Evolutionary conservation across 768 basidiomycete species (phyloP).

Genomic region (Kwoniella mangroviensis): DNA sequence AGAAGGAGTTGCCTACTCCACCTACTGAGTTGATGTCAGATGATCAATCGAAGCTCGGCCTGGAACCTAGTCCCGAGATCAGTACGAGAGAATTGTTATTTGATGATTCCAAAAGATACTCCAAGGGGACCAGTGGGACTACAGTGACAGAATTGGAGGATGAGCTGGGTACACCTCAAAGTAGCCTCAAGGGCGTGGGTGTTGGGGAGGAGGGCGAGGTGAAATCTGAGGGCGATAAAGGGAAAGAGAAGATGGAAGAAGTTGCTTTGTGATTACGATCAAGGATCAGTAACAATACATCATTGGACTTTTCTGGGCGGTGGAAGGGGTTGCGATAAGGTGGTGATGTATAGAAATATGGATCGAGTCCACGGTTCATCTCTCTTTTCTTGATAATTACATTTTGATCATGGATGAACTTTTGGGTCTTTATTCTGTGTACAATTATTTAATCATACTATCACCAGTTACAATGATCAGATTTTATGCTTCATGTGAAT

Average conservation of each 20-base stretch:
- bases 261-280: not conserved
- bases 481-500: not conserved
- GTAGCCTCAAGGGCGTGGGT: slow-evolving; percentile 17
- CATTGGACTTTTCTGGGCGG: too few relatives aligned
- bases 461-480: not conserved
- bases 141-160: slow-evolving; percentile 23
- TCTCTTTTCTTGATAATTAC: not conserved
- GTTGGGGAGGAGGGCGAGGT: not conserved
- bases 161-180: slow-evolving; percentile 24
- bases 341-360: too few relatives aligned
- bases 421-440: not conserved
- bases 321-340: too few relatives aligned
- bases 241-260: slow-evolving; percentile 13
- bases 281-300: too few relatives aligned
- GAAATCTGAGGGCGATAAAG: not conserved
- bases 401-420: not conserved
- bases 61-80: slow-evolving; percentile 25
- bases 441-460: not conserved
- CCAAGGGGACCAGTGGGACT: slow-evolving; percentile 13
- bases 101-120: not conserved
- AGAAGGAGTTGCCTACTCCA: slow-evolving; percentile 23
- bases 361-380: too few relatives aligned
- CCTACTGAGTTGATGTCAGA: slow-evolving; percentile 4
- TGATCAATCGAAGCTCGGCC: not conserved
- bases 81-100: not conserved